These are phyloP conservation scores for Meira nashicola DNA, from an alignment of 1,284 basidiomycete species.

Conservation along the genomic window DNA sequence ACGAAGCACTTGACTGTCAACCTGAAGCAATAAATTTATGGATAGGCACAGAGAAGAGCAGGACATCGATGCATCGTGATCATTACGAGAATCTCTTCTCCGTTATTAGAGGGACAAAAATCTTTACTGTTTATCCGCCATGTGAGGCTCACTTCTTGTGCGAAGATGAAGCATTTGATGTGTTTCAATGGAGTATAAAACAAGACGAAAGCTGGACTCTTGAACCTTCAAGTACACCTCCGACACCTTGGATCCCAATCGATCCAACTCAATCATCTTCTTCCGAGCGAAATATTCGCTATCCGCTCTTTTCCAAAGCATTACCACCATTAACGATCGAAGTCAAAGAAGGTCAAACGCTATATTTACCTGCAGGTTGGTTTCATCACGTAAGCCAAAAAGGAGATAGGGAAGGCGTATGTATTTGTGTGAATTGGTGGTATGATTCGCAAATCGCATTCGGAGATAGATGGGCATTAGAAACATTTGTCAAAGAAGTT, in stretches of 20 bases:
- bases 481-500: constrained; percentile 8
- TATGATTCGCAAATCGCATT: constrained; percentile 25
- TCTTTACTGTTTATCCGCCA: constrained; percentile 43
- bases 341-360: constrained; percentile 43
- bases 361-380: constrained; percentile 47
- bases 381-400: constrained; percentile 42
- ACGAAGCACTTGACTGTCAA: constrained; percentile 26
- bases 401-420: constrained; percentile 32
- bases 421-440: constrained; percentile 47
- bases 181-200: constrained; percentile 15
- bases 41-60: constrained; percentile 33
- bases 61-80: constrained; percentile 28
- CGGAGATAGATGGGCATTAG: constrained; percentile 11
- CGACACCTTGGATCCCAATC: constrained; percentile 43
- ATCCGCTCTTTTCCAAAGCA: constrained; percentile 23
- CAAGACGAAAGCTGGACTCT: background rate
- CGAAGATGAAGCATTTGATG: constrained; percentile 19
- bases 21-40: constrained; percentile 47
- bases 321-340: constrained; percentile 33
- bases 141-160: constrained; percentile 32
- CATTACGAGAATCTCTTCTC: constrained; percentile 48
- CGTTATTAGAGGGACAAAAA: constrained; percentile 36
- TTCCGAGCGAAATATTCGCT: constrained; percentile 23
- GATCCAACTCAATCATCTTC: constrained; percentile 29
- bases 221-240: constrained; percentile 11